These are phyloP conservation scores for Actinomortierella ambigua DNA, from an alignment of 371 early-diverging fungal species.

Conservation along the genomic window DNA sequence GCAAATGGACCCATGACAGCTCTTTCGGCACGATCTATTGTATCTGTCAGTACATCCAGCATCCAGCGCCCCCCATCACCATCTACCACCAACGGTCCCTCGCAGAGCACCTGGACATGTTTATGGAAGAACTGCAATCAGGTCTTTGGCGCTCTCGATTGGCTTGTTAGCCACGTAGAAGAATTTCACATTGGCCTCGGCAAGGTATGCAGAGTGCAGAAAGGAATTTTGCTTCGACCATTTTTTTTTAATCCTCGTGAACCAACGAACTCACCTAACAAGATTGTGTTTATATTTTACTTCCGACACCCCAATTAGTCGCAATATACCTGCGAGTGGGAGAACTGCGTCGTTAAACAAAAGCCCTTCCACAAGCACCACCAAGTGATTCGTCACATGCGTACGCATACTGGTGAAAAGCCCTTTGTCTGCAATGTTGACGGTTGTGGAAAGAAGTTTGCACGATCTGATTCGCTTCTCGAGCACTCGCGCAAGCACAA, in stretches of 20 bases:
- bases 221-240: no score
- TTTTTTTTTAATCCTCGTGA: no score
- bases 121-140: conserved; percentile 47
- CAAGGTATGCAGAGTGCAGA: conserved; percentile 20
- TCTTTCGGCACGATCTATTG: background rate
- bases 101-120: conserved; percentile 47
- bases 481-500: conserved; percentile 31
- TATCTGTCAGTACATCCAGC: background rate
- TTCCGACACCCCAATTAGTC: conserved; percentile 12
- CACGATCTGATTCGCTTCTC: conserved; percentile 26
- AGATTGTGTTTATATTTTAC: background rate
- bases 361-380: conserved; percentile 48
- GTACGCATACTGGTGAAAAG: conserved; percentile 50
- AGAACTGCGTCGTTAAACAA: conserved; percentile 46
- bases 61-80: conserved; percentile 8
- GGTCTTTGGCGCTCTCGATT: conserved; percentile 38
- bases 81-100: background rate
- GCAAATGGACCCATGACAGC: conserved; percentile 11
- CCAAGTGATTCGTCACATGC: conserved; percentile 43
- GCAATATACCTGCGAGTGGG: conserved; percentile 47
- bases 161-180: conserved; percentile 44
- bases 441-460: conserved; percentile 48
- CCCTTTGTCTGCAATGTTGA: conserved; percentile 47
- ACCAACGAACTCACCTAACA: background rate
- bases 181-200: conserved; percentile 43